Conservation (phyloP, 228 moss, liverwort and hornwort genomes). For the Sphagnum fallax region DNA sequence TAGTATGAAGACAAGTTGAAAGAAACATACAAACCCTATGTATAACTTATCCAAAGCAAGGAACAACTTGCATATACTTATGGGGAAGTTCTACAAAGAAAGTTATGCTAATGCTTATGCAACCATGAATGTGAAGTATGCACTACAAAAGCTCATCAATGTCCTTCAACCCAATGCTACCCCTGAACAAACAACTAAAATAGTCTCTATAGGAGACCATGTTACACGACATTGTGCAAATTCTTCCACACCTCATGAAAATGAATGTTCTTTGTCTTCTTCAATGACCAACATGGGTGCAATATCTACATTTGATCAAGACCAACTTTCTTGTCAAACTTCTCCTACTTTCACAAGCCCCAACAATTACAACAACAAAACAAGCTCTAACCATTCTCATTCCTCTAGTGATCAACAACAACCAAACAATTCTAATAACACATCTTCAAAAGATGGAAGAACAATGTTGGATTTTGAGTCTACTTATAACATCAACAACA, state of each 20-base stretch:
- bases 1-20: too few relatives aligned
- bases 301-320: not conserved
- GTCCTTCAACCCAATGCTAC: constrained; percentile 1
- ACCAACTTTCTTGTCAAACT: not conserved
- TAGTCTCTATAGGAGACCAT: not conserved
- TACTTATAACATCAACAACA: too few relatives aligned
- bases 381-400: too few relatives aligned
- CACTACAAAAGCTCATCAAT: not conserved
- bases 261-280: not conserved
- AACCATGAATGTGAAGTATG: constrained; percentile 2
- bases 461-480: too few relatives aligned
- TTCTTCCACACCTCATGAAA: too few relatives aligned
- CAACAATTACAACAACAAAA: not conserved
- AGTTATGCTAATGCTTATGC: constrained; percentile 3
- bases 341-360: not conserved
- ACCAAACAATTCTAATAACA: too few relatives aligned
- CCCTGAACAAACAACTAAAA: not conserved
- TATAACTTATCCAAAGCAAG: too few relatives aligned
- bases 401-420: too few relatives aligned
- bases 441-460: too few relatives aligned
- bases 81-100: constrained; percentile 4
- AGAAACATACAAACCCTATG: too few relatives aligned
- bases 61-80: not conserved
- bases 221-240: not conserved
- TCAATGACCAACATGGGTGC: not conserved